Conservation (phyloP, 768 basidiomycete species). For the Pleurotus giganteus region DNA sequence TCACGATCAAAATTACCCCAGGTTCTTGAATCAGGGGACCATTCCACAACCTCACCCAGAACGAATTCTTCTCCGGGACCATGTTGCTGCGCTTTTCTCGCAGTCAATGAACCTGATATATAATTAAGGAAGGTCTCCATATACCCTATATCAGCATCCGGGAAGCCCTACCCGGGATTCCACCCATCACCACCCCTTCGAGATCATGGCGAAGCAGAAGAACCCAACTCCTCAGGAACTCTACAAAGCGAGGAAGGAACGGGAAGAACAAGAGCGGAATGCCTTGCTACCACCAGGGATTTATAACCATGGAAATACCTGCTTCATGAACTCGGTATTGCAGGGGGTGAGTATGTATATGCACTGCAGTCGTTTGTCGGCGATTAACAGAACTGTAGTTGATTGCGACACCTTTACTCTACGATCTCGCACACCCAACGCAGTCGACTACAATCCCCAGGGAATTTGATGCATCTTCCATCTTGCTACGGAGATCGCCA, state of each 20-base stretch:
- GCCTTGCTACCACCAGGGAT: constrained; percentile 73
- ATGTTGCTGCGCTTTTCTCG: constrained; percentile 5
- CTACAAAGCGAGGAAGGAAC: constrained; percentile 52
- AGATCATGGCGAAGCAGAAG: constrained; percentile 53
- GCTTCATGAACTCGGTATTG: constrained; percentile 94
- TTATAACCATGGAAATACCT: constrained; percentile 84
- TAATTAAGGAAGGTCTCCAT: not conserved
- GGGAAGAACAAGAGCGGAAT: constrained; percentile 60
- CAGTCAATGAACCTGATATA: not conserved
- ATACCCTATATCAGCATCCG: too few relatives aligned
- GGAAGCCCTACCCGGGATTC: too few relatives aligned
- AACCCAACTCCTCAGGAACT: constrained; percentile 60
- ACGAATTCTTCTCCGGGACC: not conserved
- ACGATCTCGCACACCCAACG: constrained; percentile 54
- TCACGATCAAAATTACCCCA: not conserved
- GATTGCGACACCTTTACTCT: constrained; percentile 62
- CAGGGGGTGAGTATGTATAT: constrained; percentile 66
- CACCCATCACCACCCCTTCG: not conserved
- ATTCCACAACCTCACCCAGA: not conserved
- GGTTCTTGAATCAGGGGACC: not conserved
- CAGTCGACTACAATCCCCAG: constrained; percentile 41
- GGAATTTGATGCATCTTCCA: constrained; percentile 36
- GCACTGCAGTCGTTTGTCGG: constrained; percentile 5
- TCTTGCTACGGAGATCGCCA: constrained; percentile 53
- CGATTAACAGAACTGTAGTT: constrained; percentile 40